phyloP scores from a whole-genome alignment of 495 filamentous ascomycete species.

The Viridothelium virens region DNA sequence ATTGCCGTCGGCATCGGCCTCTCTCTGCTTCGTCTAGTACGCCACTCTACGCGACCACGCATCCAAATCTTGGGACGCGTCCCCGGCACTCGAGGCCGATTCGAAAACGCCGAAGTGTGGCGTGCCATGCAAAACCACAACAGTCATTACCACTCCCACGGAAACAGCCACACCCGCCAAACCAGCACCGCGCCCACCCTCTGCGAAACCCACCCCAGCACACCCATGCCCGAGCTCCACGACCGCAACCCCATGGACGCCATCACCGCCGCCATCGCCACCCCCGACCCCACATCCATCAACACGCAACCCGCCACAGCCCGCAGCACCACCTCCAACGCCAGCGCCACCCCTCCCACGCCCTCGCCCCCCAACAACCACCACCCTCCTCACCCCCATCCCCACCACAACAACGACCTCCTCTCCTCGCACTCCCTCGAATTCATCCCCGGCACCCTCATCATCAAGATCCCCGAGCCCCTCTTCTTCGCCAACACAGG shows the following conservation, averaged over 20 bases:
- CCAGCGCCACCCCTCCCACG: background rate
- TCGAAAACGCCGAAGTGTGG: slow-evolving; percentile 81
- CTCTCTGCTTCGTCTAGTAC: slow-evolving; percentile 74
- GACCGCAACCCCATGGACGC: slow-evolving; percentile 1
- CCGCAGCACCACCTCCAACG: background rate
- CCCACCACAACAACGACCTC: background rate
- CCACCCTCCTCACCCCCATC: background rate
- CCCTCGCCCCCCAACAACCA: background rate
- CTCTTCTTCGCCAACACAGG: slow-evolving; percentile 97
- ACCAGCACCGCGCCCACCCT: background rate
- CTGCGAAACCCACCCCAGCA: slow-evolving; percentile 7
- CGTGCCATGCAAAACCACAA: slow-evolving; percentile 1
- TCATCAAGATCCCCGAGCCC: slow-evolving; percentile 95
- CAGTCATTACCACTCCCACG: background rate
- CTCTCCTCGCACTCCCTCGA: slow-evolving; percentile 60
- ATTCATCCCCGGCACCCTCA: slow-evolving; percentile 82
- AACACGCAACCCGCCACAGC: background rate
- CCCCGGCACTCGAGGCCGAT: slow-evolving; percentile 63
- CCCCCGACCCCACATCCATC: background rate
- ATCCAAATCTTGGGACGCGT: slow-evolving; percentile 96
- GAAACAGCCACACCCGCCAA: background rate
- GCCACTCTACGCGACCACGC: slow-evolving; percentile 78
- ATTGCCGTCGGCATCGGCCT: slow-evolving; percentile 30
- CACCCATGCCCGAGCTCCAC: background rate
- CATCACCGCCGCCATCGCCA: background rate